phyloP scores from a whole-genome alignment of 164 flowering plant genomes.

The Chimonanthus salicifolius region DNA sequence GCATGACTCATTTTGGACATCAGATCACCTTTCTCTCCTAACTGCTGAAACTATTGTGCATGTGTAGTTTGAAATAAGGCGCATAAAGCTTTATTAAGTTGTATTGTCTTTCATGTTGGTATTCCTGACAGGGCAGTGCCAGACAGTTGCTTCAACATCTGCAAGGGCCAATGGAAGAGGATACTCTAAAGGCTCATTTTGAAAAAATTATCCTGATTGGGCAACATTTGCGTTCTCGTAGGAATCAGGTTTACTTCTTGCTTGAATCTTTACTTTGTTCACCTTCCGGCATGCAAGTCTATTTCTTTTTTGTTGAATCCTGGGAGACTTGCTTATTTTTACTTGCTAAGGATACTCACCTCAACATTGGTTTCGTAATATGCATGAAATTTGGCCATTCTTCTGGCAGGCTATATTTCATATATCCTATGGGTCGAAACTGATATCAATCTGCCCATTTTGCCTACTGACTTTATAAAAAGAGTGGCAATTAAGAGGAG shows the following conservation, averaged over 20 bases:
- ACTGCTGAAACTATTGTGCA: not conserved
- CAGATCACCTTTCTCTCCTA: not conserved
- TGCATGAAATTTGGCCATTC: not conserved
- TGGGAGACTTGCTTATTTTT: too few relatives aligned
- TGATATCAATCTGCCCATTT: not conserved
- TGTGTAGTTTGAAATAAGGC: not conserved
- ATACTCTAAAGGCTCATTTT: constrained; percentile 64
- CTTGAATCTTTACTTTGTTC: not conserved
- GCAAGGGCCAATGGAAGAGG: constrained; percentile 81
- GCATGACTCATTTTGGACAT: constrained; percentile 25
- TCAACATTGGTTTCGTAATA: too few relatives aligned
- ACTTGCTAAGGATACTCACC: too few relatives aligned
- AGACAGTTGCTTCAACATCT: constrained; percentile 81
- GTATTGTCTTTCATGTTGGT: constrained; percentile 9
- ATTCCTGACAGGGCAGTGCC: constrained; percentile 75
- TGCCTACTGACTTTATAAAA: not conserved
- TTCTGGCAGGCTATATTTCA: not conserved
- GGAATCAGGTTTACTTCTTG: constrained; percentile 44
- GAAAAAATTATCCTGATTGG: constrained; percentile 66
- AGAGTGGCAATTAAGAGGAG: not conserved
- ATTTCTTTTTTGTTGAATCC: too few relatives aligned
- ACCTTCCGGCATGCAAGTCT: not conserved
- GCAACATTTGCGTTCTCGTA: constrained; percentile 37
- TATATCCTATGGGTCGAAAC: not conserved
- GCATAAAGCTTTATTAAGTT: not conserved